These are phyloP conservation scores for Tephrocybe sp. DNA, from an alignment of 768 basidiomycete genomes.

Conservation along the genomic window DNA sequence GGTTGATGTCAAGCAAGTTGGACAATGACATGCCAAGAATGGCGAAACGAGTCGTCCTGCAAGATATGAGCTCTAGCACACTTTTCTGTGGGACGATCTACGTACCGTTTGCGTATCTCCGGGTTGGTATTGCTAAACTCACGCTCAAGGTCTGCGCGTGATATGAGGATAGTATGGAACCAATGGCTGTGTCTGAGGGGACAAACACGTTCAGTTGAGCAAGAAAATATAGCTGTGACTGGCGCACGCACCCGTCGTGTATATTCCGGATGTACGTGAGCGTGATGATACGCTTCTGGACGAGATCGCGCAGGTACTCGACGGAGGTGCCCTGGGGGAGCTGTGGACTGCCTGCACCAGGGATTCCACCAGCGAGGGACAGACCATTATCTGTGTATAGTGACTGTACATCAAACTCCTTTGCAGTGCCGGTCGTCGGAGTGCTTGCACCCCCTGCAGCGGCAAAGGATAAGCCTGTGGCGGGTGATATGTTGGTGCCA, in stretches of 20 bases:
- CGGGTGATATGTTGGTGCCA: constrained; percentile 30
- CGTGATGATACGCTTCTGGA: constrained; percentile 83
- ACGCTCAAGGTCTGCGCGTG: constrained; percentile 69
- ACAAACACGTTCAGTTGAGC: background rate
- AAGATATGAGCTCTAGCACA: background rate
- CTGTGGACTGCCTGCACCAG: constrained; percentile 42
- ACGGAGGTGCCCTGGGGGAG: constrained; percentile 67
- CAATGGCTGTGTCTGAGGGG: constrained; percentile 70
- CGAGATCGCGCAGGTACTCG: constrained; percentile 76
- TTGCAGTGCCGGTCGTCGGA: constrained; percentile 40
- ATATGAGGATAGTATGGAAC: constrained; percentile 87
- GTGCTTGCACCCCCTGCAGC: constrained; percentile 38
- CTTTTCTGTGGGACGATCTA: constrained; percentile 2
- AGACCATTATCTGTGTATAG: constrained; percentile 48
- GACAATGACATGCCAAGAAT: constrained; percentile 87
- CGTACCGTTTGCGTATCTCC: constrained; percentile 79
- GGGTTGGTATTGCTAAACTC: constrained; percentile 75
- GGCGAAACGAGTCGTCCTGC: constrained; percentile 79
- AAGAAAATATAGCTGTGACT: background rate
- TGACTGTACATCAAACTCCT: constrained; percentile 79
- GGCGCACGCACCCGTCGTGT: constrained; percentile 73
- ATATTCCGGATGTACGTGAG: constrained; percentile 84
- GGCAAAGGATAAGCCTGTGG: constrained; percentile 37
- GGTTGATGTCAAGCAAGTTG: constrained; percentile 76
- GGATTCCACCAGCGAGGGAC: constrained; percentile 33